Conservation (phyloP, 352 stramenopile species). For the Phytophthora fragariaefolia region DNA sequence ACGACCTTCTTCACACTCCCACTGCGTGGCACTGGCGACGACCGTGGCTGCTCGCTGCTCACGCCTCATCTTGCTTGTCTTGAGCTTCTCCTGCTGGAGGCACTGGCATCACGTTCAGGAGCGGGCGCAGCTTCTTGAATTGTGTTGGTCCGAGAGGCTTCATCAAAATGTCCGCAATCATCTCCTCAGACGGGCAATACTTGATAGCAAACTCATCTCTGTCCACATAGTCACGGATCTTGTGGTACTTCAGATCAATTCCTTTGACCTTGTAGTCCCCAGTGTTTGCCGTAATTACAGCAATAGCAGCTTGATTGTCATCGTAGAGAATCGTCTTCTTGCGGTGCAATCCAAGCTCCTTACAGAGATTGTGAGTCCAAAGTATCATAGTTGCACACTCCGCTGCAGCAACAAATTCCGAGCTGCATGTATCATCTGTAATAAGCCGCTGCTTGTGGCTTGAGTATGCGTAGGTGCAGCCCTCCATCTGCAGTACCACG, state of each 20-base stretch:
- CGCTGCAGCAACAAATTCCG: constrained; percentile 6
- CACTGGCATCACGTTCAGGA: constrained; percentile 8
- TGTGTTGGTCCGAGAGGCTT: too few species aligned
- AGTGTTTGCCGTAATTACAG: constrained; percentile 3
- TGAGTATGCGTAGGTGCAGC: too few species aligned
- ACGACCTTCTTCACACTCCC: too few species aligned
- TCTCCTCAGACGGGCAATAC: constrained; percentile 6
- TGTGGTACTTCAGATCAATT: too few species aligned
- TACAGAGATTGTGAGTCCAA: constrained; percentile 7
- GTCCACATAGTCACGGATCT: neutral
- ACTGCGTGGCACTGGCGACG: too few species aligned
- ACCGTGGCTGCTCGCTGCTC: too few species aligned
- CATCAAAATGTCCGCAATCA: constrained; percentile 14
- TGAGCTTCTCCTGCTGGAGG: neutral
- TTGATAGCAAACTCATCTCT: constrained; percentile 5
- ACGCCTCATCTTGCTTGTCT: constrained; percentile 1
- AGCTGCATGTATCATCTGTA: constrained; percentile 5
- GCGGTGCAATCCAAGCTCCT: neutral
- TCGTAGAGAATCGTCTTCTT: constrained; percentile 6
- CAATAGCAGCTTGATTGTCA: constrained; percentile 9
- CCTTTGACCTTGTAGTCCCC: constrained; percentile 10
- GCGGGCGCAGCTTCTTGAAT: constrained; percentile 9
- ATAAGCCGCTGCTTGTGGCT: too few species aligned
- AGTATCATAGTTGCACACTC: constrained; percentile 3
- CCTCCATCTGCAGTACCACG: too few species aligned